phyloP scores from a whole-genome alignment of 257 asterid genomes.

The Solanum peruvianum region DNA sequence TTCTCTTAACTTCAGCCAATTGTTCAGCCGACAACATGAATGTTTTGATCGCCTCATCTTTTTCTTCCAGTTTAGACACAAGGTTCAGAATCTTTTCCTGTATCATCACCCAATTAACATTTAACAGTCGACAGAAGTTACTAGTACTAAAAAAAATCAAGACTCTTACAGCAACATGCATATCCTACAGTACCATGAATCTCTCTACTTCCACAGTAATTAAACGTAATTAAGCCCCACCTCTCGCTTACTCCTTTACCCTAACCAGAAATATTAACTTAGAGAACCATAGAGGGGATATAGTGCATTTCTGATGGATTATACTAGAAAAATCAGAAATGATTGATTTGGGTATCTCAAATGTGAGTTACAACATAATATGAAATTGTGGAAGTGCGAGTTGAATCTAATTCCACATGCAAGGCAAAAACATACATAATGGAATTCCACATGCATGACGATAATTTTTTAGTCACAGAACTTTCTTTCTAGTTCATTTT shows the following conservation, averaged over 20 bases:
- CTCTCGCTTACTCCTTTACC: background rate
- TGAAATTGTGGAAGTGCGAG: background rate
- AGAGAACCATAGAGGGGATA: background rate
- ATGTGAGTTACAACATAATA: background rate
- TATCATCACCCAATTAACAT: background rate
- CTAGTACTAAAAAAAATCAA: background rate
- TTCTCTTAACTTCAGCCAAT: constrained; percentile 17
- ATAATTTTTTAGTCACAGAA: no score
- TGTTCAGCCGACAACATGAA: constrained; percentile 26
- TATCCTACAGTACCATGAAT: background rate
- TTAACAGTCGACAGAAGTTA: background rate
- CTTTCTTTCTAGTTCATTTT: no score
- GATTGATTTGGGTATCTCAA: background rate
- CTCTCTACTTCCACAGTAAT: background rate
- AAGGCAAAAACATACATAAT: background rate
- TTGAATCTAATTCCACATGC: background rate
- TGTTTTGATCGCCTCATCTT: constrained; percentile 21
- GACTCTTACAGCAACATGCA: background rate
- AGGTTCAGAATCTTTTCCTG: constrained; percentile 46
- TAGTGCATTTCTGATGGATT: background rate
- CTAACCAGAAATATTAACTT: background rate
- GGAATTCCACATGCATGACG: background rate
- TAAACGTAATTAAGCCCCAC: background rate
- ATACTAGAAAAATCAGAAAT: background rate
- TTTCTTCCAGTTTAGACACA: constrained; percentile 15